Evolutionary conservation across 2,329 filamentous ascomycete genomes (phyloP), one percentile per base, ranked within the genome.

Genomic region (Aspergillus tamarii): DNA sequence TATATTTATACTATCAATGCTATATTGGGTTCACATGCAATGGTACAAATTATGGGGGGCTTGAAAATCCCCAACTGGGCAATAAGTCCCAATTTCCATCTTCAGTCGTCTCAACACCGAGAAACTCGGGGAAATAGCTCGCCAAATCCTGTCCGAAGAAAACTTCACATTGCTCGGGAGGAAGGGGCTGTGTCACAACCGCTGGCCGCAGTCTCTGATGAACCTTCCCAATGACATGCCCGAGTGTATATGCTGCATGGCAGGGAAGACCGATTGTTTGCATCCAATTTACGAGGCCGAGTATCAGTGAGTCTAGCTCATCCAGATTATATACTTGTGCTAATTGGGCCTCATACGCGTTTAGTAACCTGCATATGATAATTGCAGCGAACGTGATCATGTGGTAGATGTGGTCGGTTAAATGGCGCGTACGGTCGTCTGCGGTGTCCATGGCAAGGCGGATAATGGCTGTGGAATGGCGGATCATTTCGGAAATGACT

Each of bases 321-420:
- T 65, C 61, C 6, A 80, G 66, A 21, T 80, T 68, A 45, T 79
- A 73, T 9, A 67, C 69, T 7, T 60, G 52, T 7, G 71, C 66
- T 2, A 80, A 61, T 34, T 80, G 74, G 10, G 67, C 67, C 63
- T 79, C 79, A 61, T 81, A 78, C 41, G 61, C 75, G 57, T 76
- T 74, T 4, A 82, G 65, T 2, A 82, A 58, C 32, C 80, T 75
- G 23, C 71, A 74, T 19, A 74, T 66, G 2, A 68, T 61, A 32
- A 74, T 69, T 2, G 71, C 80, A 0, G 81, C 77, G 59, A 82
- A 83, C 6, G 79, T 81, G 55, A 82, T 80, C 72, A 83, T 80
- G 63, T 83, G 81, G 62, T 82, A 83, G 23, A 82, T 81, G 57
- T 83, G 81, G 60, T 83, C 81, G 3, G 76, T 82, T 5, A 83